A percentile compares a stretch with the other conserved stretches of the same genome.
Conservation (phyloP, 495 filamentous ascomycete genomes). For the Trichoderma virens region DNA sequence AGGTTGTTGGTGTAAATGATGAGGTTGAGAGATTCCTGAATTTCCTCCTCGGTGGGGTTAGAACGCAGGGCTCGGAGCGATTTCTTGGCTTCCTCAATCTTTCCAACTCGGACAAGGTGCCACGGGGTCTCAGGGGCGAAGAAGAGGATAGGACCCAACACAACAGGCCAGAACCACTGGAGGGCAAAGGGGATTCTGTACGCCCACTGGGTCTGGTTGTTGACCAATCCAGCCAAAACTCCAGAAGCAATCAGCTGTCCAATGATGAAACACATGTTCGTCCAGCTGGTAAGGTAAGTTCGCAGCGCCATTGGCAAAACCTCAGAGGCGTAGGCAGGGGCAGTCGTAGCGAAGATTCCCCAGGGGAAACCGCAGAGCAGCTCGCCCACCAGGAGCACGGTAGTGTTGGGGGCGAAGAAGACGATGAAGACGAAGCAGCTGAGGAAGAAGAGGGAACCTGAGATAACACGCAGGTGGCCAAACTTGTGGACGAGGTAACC, state of each 20-base stretch:
- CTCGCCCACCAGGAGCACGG: constrained; percentile 54
- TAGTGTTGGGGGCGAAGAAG: constrained; percentile 54
- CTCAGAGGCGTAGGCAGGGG: constrained; percentile 63
- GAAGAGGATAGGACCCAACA: constrained; percentile 50
- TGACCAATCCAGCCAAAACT: constrained; percentile 49
- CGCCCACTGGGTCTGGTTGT: constrained; percentile 48
- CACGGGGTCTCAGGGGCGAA: constrained; percentile 64
- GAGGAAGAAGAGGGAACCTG: constrained; percentile 35
- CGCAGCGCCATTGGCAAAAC: constrained; percentile 56
- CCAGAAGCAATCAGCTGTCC: constrained; percentile 62
- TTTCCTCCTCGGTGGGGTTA: constrained; percentile 40
- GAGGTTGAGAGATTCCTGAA: constrained; percentile 63
- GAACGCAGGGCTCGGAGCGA: constrained; percentile 50
- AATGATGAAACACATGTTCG: constrained; percentile 68
- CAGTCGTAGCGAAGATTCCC: constrained; percentile 55
- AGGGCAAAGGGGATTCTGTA: constrained; percentile 57
- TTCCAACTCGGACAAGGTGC: constrained; percentile 60
- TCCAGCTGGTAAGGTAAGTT: constrained; percentile 59
- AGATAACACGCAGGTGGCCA: constrained; percentile 28
- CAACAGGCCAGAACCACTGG: constrained; percentile 71
- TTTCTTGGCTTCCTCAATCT: constrained; percentile 46
- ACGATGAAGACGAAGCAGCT: constrained; percentile 44
- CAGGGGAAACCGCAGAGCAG: constrained; percentile 58
- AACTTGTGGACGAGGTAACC: constrained; percentile 27
- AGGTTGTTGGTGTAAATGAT: constrained; percentile 63